Percentiles rank a stretch among this genome's conserved stretches.
Evolutionary conservation across 2,329 filamentous ascomycete genomes (phyloP).

Genomic region (Penicillium sp.): DNA sequence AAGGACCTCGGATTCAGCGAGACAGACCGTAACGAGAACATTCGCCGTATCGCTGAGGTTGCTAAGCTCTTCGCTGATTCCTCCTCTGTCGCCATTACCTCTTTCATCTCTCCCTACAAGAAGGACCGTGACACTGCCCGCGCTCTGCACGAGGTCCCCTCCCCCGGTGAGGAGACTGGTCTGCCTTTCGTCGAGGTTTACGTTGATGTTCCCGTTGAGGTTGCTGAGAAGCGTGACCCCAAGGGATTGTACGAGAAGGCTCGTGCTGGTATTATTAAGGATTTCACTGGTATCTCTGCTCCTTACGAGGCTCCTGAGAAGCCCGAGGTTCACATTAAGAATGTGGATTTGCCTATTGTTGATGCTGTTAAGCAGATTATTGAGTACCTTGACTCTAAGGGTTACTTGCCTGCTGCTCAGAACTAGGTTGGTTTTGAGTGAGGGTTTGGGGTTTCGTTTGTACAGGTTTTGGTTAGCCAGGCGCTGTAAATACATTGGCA

Average conservation of each 20-base stretch:
- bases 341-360: constrained; percentile 78
- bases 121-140: constrained; percentile 82
- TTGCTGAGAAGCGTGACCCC: constrained; percentile 91
- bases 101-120: constrained; percentile 94
- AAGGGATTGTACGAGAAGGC: constrained; percentile 99
- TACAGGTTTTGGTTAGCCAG: background rate
- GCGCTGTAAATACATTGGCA: constrained; percentile 15
- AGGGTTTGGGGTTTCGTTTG: background rate
- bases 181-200: constrained; percentile 92
- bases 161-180: constrained; percentile 58
- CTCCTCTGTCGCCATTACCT: constrained; percentile 83
- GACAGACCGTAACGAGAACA: constrained; percentile 94
- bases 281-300: constrained; percentile 93
- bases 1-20: constrained; percentile 96
- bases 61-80: constrained; percentile 95
- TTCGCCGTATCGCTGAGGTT: constrained; percentile 92
- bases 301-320: constrained; percentile 89
- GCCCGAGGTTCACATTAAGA: constrained; percentile 84
- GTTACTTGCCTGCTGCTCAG: constrained; percentile 53
- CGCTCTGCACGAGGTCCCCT: constrained; percentile 68
- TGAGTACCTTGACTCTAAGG: constrained; percentile 71
- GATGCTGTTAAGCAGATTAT: constrained; percentile 86
- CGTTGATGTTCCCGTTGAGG: constrained; percentile 86
- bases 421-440: constrained; percentile 20
- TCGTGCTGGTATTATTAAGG: constrained; percentile 86